These are phyloP conservation scores for Curvularia verruculosa DNA, from an alignment of 2,329 filamentous ascomycete species.

Conservation along the genomic window DNA sequence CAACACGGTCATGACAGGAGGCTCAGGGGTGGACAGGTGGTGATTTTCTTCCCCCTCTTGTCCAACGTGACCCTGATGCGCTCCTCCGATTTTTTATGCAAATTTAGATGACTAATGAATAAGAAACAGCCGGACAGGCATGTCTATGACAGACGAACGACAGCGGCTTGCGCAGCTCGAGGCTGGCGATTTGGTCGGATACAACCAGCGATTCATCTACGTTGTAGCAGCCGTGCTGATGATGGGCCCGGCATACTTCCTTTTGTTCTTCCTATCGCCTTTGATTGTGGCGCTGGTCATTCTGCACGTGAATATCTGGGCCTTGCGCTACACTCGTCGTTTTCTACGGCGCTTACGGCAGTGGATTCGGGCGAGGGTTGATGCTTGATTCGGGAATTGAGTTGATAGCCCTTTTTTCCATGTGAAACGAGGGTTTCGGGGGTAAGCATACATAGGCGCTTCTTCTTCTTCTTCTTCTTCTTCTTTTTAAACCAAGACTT, in stretches of 20 bases:
- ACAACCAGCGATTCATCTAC: background rate
- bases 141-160: background rate
- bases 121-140: background rate
- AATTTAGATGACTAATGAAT: slow-evolving; percentile 3
- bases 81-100: background rate
- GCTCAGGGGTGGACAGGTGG: slow-evolving; percentile 19
- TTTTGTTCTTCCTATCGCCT: slow-evolving; percentile 1
- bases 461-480: no score
- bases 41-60: slow-evolving; percentile 8
- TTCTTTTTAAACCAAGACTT: no score
- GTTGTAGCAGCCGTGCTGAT: background rate
- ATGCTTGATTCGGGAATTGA: no score
- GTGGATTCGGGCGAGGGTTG: no score
- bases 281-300: slow-evolving; percentile 1
- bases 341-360: background rate
- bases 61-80: background rate
- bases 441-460: no score
- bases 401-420: no score
- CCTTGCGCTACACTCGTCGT: background rate
- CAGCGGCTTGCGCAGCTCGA: background rate
- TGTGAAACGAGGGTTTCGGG: no score
- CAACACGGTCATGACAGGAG: slow-evolving; percentile 29
- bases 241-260: slow-evolving; percentile 10
- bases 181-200: background rate
- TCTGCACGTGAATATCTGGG: background rate